Base-by-base conservation (phyloP, 768 basidiomycete genomes). In the Lanmaoa rubissima region DNA sequence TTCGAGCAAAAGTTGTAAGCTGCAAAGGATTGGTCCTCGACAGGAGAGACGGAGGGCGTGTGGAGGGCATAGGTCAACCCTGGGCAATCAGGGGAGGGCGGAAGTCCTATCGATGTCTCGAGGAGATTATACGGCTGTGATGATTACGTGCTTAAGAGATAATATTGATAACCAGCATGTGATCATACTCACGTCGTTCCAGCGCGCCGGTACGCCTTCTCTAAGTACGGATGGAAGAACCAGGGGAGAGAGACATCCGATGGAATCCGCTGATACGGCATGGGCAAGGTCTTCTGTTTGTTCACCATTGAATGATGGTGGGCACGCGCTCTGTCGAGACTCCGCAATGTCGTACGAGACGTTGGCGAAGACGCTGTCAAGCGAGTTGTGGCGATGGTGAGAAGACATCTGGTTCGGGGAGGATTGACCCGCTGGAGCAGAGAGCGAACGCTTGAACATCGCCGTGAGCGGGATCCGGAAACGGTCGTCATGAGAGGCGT, bases 401-500 rank as follows among this genome's bases (percentile, higher is more conserved):
- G 63, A 57, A 21, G 59, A 48, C 12, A 46, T 50, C 35, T 57
- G 53, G 43, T 45, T 36, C 3, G 57, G 48, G 24, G 63, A 53
- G 21, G 54, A 58, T 47, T 65, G 70, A n/a, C 68, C 57, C 1
- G 76, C 79, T 4, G 82, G 82, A 9, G 79, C 81, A 38, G 86
- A 87, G 4, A 81, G 73, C 12, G 84, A 83, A 51, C 87, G 84
- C 68, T 78, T 85, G 75, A 81, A 84, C 83, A 86, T 82, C 49
- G 83, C 77, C 5, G 84, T 84, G 31, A 86, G 78, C 4, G 84
- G 80, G 26, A 83, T 73, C 39, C 68, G 69, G 68, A 81, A 76
- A 43, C 78, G 72, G 19, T 56, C 53, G 53, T 65, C 64, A 4
- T 62, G 60, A 38, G 42, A 51, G n/a, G 53, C 58, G 35, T 69